Conservation (phyloP, 148 eudicot species). For the Rhododendron molle region DNA sequence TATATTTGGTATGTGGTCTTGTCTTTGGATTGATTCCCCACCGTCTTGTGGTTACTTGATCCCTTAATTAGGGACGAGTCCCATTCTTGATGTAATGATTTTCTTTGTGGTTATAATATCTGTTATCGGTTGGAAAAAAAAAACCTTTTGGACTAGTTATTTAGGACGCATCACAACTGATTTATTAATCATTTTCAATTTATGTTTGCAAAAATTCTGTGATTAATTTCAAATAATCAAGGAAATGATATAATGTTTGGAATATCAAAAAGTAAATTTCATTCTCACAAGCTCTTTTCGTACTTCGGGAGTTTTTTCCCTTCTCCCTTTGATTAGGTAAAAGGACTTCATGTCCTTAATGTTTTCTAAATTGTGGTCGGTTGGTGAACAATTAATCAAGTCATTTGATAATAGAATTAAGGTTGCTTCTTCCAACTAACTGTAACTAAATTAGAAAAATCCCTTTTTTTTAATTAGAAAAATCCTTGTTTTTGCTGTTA, state of each 20-base stretch:
- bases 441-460: neutral
- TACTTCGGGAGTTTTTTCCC: neutral
- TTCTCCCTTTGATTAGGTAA: neutral
- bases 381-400: neutral
- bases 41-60: no score
- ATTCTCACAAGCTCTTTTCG: neutral
- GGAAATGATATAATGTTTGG: neutral
- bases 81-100: no score
- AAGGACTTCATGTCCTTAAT: neutral
- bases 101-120: no score
- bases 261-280: no score
- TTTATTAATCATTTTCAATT: neutral
- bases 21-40: no score
- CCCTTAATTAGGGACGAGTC: no score
- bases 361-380: neutral
- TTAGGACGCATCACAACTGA: neutral
- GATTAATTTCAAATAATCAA: neutral
- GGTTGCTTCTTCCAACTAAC: constrained; percentile 1
- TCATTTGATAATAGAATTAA: neutral
- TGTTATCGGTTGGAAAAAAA: no score
- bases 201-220: neutral
- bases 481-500: neutral
- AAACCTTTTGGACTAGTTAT: neutral
- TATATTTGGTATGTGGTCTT: no score
- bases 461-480: neutral